Percentiles rank a stretch among this genome's conserved stretches.
Conservation (phyloP, 352 stramenopile species). For the Pythium rhizo-oryzae region DNA sequence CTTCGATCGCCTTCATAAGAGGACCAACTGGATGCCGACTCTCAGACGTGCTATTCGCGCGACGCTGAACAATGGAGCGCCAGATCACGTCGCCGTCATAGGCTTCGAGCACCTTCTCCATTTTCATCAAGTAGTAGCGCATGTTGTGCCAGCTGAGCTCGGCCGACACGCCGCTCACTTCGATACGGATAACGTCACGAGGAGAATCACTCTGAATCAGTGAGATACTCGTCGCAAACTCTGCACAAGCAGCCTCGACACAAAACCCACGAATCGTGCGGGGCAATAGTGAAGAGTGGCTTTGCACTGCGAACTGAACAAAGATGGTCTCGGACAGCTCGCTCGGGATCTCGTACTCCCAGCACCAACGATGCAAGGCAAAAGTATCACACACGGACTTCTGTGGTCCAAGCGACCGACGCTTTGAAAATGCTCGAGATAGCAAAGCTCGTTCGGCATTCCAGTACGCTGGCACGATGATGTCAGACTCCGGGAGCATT, state of each 20-base stretch:
- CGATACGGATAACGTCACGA: slow-evolving; percentile 11
- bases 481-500: slow-evolving; percentile 23
- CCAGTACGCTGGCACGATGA: slow-evolving; percentile 17
- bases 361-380: slow-evolving; percentile 18
- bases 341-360: slow-evolving; percentile 34
- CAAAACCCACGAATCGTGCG: slow-evolving; percentile 2
- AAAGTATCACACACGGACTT: slow-evolving; percentile 1
- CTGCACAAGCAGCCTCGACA: slow-evolving; percentile 10
- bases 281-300: slow-evolving; percentile 16
- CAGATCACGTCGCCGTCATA: slow-evolving; percentile 6
- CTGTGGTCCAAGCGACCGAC: not conserved
- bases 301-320: slow-evolving; percentile 36
- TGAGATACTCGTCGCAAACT: slow-evolving; percentile 19
- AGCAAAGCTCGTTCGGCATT: not conserved
- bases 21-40: not conserved
- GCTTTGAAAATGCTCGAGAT: not conserved
- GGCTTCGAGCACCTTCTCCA: slow-evolving; percentile 24
- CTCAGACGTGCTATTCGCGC: no score
- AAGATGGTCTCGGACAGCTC: slow-evolving; percentile 35
- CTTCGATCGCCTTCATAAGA: not conserved
- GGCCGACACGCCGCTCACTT: slow-evolving; percentile 7
- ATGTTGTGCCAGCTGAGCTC: slow-evolving; percentile 9
- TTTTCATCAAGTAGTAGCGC: slow-evolving; percentile 20
- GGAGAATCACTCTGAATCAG: not conserved
- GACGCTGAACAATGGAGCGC: not conserved